These are phyloP conservation scores for Neonectria magnoliae DNA, from an alignment of 2,329 filamentous ascomycete genomes.

Conservation along the genomic window DNA sequence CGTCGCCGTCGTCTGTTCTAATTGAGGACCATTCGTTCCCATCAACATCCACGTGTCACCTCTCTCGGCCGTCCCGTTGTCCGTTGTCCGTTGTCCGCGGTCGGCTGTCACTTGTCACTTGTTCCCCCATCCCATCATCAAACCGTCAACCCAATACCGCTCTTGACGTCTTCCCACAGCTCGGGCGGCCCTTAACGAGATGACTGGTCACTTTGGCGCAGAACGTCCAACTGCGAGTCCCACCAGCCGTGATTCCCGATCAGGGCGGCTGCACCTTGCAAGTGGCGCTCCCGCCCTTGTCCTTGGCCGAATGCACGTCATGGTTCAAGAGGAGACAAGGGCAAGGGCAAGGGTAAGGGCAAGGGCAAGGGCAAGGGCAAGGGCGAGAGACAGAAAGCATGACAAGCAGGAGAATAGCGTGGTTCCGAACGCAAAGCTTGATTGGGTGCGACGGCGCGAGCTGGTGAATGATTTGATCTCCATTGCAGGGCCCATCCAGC, in stretches of 20 bases:
- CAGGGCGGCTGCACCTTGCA: constrained; percentile 33
- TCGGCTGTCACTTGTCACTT: constrained; percentile 12
- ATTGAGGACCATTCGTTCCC: constrained; percentile 24
- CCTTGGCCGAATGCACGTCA: constrained; percentile 41
- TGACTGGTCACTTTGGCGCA: constrained; percentile 38
- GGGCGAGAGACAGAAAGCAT: constrained; percentile 13
- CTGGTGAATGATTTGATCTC: constrained; percentile 37
- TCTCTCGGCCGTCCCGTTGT: too few relatives aligned
- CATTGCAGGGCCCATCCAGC: constrained; percentile 27
- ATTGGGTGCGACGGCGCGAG: constrained; percentile 29
- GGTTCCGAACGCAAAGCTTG: constrained; percentile 28
- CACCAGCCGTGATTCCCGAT: constrained; percentile 33
- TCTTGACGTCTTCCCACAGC: constrained; percentile 2
- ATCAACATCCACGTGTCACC: constrained; percentile 27
- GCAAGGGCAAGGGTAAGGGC: not conserved
- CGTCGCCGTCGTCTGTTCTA: constrained; percentile 1
- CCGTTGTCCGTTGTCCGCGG: too few relatives aligned
- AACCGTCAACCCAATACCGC: too few relatives aligned
- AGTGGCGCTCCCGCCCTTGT: constrained; percentile 22
- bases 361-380: too few relatives aligned
- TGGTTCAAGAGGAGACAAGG: constrained; percentile 42
- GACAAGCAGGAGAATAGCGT: constrained; percentile 38
- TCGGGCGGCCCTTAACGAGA: constrained; percentile 19
- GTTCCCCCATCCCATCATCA: not conserved
- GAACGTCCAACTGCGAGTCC: too few relatives aligned